Evolutionary conservation across 768 basidiomycete species (phyloP).

Genomic region (Boletus tomentosulus): DNA sequence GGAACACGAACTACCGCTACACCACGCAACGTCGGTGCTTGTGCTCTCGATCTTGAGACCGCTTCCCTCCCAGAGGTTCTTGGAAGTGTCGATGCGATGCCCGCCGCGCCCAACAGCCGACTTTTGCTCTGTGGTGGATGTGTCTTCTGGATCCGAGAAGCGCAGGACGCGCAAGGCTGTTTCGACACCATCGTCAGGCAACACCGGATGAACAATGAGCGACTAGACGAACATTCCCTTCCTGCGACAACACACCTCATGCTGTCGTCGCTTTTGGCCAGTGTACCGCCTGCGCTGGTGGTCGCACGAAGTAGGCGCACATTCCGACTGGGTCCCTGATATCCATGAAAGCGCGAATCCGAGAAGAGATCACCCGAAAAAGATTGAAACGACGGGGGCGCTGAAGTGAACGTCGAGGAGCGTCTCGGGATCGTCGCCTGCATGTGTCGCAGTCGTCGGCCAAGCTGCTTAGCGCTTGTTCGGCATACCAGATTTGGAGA

Average conservation of each 20-base stretch:
- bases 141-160: slow-evolving; percentile 45
- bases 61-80: slow-evolving; percentile 75
- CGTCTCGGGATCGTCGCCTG: slow-evolving; percentile 25
- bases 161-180: slow-evolving; percentile 60
- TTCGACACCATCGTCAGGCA: slow-evolving; percentile 8
- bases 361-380: slow-evolving; percentile 33
- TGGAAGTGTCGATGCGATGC: slow-evolving; percentile 63
- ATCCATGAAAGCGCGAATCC: slow-evolving; percentile 42
- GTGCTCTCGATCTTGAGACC: slow-evolving; percentile 76
- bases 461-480: background rate
- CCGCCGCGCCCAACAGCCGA: slow-evolving; percentile 55
- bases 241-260: slow-evolving; percentile 67
- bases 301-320: slow-evolving; percentile 61
- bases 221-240: slow-evolving; percentile 58
- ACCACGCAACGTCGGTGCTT: slow-evolving; percentile 81
- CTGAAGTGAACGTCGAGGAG: slow-evolving; percentile 22
- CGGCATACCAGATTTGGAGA: slow-evolving; percentile 8
- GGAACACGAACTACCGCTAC: slow-evolving; percentile 52
- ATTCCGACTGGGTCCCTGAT: slow-evolving; percentile 43
- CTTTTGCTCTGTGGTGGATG: slow-evolving; percentile 44
- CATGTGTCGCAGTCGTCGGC: slow-evolving; percentile 12
- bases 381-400: slow-evolving; percentile 3
- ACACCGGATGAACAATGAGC: background rate
- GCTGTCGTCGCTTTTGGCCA: slow-evolving; percentile 67
- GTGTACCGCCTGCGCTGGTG: slow-evolving; percentile 57